These are phyloP conservation scores for Cnidoscolus chayamansa DNA, from an alignment of 441 rosid genomes.

Conservation along the genomic window DNA sequence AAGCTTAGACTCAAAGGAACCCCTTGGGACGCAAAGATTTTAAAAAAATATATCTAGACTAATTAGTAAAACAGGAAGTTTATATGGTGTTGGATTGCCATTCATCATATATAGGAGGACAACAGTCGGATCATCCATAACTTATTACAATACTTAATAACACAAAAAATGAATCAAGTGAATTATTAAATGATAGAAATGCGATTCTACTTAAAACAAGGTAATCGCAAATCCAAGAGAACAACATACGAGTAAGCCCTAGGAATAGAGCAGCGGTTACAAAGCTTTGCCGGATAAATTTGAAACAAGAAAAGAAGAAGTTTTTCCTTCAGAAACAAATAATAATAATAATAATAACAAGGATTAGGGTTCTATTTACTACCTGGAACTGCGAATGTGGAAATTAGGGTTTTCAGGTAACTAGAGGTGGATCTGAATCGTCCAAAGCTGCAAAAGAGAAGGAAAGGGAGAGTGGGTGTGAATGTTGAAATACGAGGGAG, in stretches of 20 bases:
- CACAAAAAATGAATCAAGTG: neutral
- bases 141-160: neutral
- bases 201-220: neutral
- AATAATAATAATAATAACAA: neutral
- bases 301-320: neutral
- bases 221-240: neutral
- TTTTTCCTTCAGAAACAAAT: no score
- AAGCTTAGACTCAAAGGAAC: neutral
- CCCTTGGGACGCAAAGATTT: neutral
- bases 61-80: neutral
- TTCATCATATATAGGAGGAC: neutral
- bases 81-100: neutral
- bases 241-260: neutral
- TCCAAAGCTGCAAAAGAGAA: neutral
- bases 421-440: constrained; percentile 13
- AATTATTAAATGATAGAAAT: neutral
- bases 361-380: neutral
- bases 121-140: neutral
- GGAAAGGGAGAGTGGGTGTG: neutral
- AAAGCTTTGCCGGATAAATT: neutral
- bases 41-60: neutral
- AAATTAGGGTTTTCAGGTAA: neutral
- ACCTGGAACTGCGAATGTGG: constrained; percentile 2
- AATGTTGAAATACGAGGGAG: neutral
- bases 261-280: neutral